A percentile compares a stretch with the other conserved stretches of the same genome.
phyloP scores from a whole-genome alignment of 192 early-diverging fungal genomes.

The Allomyces javanicus region DNA sequence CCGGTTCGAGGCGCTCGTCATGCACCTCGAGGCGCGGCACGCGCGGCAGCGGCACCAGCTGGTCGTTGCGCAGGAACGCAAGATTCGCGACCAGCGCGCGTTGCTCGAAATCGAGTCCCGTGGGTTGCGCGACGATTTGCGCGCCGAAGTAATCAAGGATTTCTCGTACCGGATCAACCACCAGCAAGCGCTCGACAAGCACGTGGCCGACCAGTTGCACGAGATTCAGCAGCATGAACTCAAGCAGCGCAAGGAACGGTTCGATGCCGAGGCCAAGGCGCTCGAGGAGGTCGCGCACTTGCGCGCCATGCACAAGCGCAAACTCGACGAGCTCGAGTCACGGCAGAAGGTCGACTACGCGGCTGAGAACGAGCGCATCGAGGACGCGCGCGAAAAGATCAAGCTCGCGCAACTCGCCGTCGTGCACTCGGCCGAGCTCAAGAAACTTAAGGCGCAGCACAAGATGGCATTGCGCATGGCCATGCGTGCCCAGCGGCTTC shows the following conservation, averaged over 20 bases:
- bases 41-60: constrained; percentile 12
- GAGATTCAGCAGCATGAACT: constrained; percentile 17
- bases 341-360: constrained; percentile 12
- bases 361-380: constrained; percentile 9
- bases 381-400: constrained; percentile 2
- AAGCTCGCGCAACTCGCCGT: constrained; percentile 3
- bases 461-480: not conserved
- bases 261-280: constrained; percentile 9
- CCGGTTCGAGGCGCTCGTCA: constrained; percentile 8
- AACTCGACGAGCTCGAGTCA: constrained; percentile 7
- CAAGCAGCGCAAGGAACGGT: constrained; percentile 14
- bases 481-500: no score
- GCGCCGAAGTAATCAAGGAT: not conserved
- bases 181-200: constrained; percentile 8
- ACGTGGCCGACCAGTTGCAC: constrained; percentile 13
- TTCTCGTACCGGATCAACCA: not conserved
- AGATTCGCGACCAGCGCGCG: constrained; percentile 3
- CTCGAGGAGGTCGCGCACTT: constrained; percentile 9
- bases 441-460: not conserved
- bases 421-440: not conserved
- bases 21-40: constrained; percentile 13
- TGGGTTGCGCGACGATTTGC: not conserved
- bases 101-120: constrained; percentile 9
- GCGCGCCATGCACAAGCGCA: constrained; percentile 2
- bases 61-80: constrained; percentile 8